phyloP scores from a whole-genome alignment of 768 basidiomycete species.

The Zangia roseola region DNA sequence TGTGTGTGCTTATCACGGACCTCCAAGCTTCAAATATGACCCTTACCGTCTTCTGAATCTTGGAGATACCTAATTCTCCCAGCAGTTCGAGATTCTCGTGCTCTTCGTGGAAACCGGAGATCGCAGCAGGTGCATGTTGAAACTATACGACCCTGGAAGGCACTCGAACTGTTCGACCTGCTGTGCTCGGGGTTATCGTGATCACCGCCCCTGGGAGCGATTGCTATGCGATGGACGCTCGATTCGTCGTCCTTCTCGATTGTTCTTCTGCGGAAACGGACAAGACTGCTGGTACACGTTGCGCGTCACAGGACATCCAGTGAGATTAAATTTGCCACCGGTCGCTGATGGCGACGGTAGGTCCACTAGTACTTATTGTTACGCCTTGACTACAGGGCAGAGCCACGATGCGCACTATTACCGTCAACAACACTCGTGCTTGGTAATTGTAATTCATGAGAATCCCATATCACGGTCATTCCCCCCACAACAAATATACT shows the following conservation, averaged over 20 bases:
- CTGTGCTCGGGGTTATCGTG: background rate
- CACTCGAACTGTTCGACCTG: too few relatives aligned
- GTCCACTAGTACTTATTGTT: background rate
- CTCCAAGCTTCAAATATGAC: background rate
- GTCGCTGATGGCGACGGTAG: constrained; percentile 3
- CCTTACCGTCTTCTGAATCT: background rate
- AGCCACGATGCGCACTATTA: constrained; percentile 7
- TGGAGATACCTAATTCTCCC: background rate
- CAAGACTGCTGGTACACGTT: background rate
- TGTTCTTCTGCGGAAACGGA: too few relatives aligned
- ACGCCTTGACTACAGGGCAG: background rate
- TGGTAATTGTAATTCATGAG: background rate
- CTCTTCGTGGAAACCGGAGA: background rate
- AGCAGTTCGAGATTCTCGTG: background rate
- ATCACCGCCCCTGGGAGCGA: background rate
- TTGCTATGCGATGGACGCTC: background rate
- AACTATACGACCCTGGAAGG: too few relatives aligned
- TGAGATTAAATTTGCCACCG: constrained; percentile 2
- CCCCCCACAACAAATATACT: background rate
- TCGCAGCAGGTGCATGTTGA: background rate
- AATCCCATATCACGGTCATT: background rate
- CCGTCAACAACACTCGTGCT: constrained; percentile 1
- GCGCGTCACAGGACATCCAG: background rate
- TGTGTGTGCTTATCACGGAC: constrained; percentile 9
- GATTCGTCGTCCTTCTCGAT: background rate